Conservation (phyloP, 78 protist species). For the Dictyostelium citrinum region DNA sequence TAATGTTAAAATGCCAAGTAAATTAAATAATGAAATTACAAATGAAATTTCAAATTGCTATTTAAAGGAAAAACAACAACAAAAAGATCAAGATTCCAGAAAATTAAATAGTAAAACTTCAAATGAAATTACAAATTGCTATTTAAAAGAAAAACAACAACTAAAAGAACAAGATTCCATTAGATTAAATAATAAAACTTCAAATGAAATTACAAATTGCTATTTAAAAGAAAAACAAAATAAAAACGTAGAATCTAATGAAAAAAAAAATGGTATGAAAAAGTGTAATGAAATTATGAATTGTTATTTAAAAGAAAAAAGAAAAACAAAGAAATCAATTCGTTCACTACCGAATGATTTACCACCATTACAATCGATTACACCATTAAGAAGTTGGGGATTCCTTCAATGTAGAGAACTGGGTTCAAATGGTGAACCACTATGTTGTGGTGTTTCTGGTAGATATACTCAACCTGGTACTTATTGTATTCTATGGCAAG, state of each 20-base stretch:
- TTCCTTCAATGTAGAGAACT: background rate
- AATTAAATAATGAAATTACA: background rate
- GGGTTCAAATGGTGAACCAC: background rate
- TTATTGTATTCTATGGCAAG: background rate
- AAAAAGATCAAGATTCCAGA: no score
- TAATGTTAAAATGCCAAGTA: no score
- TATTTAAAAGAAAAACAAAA: background rate
- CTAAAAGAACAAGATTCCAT: no score
- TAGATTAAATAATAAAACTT: background rate
- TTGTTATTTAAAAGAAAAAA: no score
- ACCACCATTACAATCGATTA: background rate
- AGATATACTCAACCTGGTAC: background rate
- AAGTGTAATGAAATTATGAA: no score
- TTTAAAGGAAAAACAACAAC: background rate
- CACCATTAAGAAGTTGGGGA: background rate
- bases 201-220: background rate
- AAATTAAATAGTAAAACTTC: background rate
- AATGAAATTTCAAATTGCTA: background rate
- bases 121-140: background rate
- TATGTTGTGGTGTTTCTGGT: background rate
- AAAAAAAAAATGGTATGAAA: no score
- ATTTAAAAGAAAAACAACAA: background rate
- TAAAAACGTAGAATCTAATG: no score
- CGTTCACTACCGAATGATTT: background rate
- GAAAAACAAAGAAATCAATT: background rate